Conservation (phyloP, 768 basidiomycete genomes). For the Lentinula sp. region DNA sequence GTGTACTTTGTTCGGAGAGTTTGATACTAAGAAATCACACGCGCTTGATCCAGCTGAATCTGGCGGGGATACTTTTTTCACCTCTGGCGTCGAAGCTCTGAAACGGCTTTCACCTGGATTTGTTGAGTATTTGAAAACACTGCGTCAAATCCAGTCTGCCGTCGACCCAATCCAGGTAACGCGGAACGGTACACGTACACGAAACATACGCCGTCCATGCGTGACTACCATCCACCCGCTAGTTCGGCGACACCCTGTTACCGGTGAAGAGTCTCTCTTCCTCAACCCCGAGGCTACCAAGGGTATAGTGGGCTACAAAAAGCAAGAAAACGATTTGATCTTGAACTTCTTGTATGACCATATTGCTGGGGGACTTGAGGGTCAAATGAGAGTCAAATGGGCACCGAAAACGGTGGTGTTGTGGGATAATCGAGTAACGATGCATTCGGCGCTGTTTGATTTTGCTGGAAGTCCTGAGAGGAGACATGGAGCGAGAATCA, state of each 20-base stretch:
- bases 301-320: slow-evolving; percentile 52
- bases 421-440: slow-evolving; percentile 50
- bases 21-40: not conserved
- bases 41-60: slow-evolving; percentile 8
- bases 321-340: slow-evolving; percentile 47
- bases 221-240: slow-evolving; percentile 40
- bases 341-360: slow-evolving; percentile 44
- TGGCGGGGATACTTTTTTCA: slow-evolving; percentile 44
- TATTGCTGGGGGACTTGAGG: slow-evolving; percentile 45
- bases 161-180: slow-evolving; percentile 50
- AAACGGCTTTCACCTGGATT: slow-evolving; percentile 49
- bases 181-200: slow-evolving; percentile 45
- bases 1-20: not conserved
- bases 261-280: slow-evolving; percentile 55
- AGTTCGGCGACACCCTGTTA: slow-evolving; percentile 42
- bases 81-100: slow-evolving; percentile 40
- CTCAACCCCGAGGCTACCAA: slow-evolving; percentile 55
- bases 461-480: slow-evolving; percentile 36
- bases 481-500: slow-evolving; percentile 49
- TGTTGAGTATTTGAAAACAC: slow-evolving; percentile 48
- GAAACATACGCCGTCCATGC: slow-evolving; percentile 52
- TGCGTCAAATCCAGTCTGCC: slow-evolving; percentile 54
- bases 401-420: slow-evolving; percentile 46
- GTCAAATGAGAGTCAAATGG: slow-evolving; percentile 51
- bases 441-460: slow-evolving; percentile 47